Conservation (phyloP, 306 rosid species). For the Aeschynomene evenia region DNA sequence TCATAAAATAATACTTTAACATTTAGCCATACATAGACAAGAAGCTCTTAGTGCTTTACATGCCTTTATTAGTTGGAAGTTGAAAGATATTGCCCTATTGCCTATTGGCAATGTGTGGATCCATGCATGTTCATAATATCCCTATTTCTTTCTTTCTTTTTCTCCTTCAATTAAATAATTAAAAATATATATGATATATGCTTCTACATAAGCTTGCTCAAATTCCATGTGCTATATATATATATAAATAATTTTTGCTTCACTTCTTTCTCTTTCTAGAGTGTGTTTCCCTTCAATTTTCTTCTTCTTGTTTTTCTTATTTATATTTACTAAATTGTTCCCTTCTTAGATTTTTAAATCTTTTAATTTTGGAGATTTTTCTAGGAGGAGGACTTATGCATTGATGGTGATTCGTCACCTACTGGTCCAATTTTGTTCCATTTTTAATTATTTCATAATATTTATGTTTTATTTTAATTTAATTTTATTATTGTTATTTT, state of each 20-base stretch:
- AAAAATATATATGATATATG: constrained; percentile 25
- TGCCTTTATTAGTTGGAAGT: constrained; percentile 60
- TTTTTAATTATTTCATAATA: neutral
- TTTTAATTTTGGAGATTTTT: constrained; percentile 30
- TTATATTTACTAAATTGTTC: neutral
- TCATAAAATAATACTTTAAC: constrained; percentile 24
- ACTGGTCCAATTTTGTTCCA: constrained; percentile 43
- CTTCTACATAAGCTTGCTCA: constrained; percentile 50
- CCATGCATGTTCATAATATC: constrained; percentile 51
- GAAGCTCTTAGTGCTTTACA: constrained; percentile 48
- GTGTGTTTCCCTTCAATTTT: neutral
- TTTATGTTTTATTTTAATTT: neutral
- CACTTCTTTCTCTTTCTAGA: constrained; percentile 33
- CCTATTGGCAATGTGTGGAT: constrained; percentile 61
- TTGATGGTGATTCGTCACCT: constrained; percentile 71
- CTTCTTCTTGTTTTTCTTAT: neutral
- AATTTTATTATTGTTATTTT: no score
- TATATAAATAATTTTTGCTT: no score
- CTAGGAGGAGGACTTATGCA: constrained; percentile 39
- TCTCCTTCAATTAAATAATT: neutral
- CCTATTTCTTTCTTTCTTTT: neutral
- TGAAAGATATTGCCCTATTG: constrained; percentile 45
- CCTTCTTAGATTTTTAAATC: neutral
- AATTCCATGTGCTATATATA: constrained; percentile 69
- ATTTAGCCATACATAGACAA: constrained; percentile 56